Base-by-base conservation (phyloP, 495 filamentous ascomycete species). In the Beverwykella pulmonaria region DNA sequence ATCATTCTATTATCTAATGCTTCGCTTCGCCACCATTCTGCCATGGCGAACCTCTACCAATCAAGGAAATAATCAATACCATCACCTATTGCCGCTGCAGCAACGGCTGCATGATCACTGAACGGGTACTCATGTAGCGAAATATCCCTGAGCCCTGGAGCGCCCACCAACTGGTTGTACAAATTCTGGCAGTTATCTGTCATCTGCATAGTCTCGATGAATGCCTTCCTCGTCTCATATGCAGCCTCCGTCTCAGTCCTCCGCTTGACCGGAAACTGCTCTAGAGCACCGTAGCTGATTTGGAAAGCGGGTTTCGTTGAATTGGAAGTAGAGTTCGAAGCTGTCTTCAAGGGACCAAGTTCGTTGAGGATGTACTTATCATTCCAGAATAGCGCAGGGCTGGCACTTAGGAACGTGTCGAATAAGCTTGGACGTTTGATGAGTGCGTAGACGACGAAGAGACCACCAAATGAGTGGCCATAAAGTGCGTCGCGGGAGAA, bases 31-130 rank as follows among this genome's bases (percentile, higher is more conserved):
- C n/a, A n/a, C n/a, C n/a, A n/a, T n/a, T n/a, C n/a, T n/a, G n/a
- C n/a, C n/a, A n/a, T n/a, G n/a, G n/a, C n/a, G n/a, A n/a, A n/a
- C n/a, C n/a, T 23, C 20, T 30, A 63, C 59, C 54, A 63, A 48
- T 68, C 59, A 6, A 68, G 32, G 47, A 68, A 68, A 54, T 68
- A 68, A 34, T 68, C 65, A 59, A 68, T 58, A 15, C 65, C 65
- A 54, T 68, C 65, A 7, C n/a, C 41, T 6, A 68, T 50, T 10
- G 65, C 65, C 23, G 53, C 53, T 3, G 36, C 53, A 6, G 53
- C 65, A 10, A 68, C 65, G 50, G 53, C 46, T 7, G 65, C 65
- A 59, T 68, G 65, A 50, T 68, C 36, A 26, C 65, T 68, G 41
- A 59, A 59, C 34, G 65, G 65, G 59, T 63, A 68, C 22, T 53